phyloP scores from a whole-genome alignment of 768 basidiomycete species.

The Tubosaeta sp. region DNA sequence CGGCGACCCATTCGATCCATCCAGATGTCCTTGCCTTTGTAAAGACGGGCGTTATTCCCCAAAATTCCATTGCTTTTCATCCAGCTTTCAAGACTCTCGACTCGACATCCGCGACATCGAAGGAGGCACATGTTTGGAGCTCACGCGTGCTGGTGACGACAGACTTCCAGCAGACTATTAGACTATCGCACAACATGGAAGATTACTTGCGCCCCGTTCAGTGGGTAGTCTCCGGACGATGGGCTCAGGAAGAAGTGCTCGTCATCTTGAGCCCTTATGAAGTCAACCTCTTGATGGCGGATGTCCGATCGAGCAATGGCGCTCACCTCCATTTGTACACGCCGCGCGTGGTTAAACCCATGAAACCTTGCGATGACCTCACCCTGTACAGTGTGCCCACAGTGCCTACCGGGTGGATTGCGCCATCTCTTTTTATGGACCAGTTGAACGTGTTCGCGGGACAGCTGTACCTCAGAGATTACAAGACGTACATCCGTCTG shows the following conservation, averaged over 20 bases:
- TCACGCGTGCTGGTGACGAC: constrained; percentile 7
- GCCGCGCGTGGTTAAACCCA: constrained; percentile 35
- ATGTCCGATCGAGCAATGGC: constrained; percentile 28
- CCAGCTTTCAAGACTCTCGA: constrained; percentile 11
- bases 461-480: too few species aligned
- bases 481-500: too few species aligned
- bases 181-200: constrained; percentile 12
- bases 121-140: constrained; percentile 20
- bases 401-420: constrained; percentile 14
- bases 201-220: constrained; percentile 37
- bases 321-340: constrained; percentile 42
- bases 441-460: too few species aligned
- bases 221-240: constrained; percentile 39
- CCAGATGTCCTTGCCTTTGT: constrained; percentile 8
- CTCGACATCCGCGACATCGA: constrained; percentile 1
- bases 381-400: constrained; percentile 18
- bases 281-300: constrained; percentile 34
- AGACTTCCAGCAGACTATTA: constrained; percentile 12
- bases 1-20: constrained; percentile 14
- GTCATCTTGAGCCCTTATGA: constrained; percentile 41
- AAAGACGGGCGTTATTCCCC: constrained; percentile 20
- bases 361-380: constrained; percentile 37
- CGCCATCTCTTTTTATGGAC: constrained; percentile 11
- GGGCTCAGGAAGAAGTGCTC: constrained; percentile 24
- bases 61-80: constrained; percentile 15